phyloP scores from a whole-genome alignment of 768 basidiomycete genomes.

The Kwoniella bestiolae region DNA sequence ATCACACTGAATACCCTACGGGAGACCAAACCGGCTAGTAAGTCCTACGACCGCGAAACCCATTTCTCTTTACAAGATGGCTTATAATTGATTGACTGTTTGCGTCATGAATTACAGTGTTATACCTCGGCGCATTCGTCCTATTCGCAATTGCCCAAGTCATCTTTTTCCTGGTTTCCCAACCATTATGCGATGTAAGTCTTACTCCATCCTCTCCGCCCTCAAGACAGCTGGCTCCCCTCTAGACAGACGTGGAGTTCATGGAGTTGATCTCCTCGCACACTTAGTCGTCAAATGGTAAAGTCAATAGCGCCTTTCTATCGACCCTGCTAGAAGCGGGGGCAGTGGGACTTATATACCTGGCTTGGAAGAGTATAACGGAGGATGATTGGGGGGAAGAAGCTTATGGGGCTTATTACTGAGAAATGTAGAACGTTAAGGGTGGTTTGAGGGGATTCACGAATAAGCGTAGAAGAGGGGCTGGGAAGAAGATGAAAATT shows the following conservation, averaged over 20 bases:
- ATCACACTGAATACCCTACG: slow-evolving; percentile 76
- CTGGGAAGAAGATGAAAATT: too few relatives aligned
- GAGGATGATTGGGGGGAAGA: slow-evolving; percentile 66
- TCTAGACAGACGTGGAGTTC: too few relatives aligned
- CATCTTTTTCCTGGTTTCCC: slow-evolving; percentile 77
- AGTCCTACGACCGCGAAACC: too few relatives aligned
- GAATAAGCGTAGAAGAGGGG: too few relatives aligned
- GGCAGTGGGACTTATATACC: slow-evolving; percentile 69
- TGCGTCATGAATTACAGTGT: slow-evolving; percentile 58
- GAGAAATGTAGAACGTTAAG: neutral
- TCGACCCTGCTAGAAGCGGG: slow-evolving; percentile 82
- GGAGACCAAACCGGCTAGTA: slow-evolving; percentile 75
- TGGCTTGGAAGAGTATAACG: slow-evolving; percentile 76
- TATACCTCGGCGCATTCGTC: slow-evolving; percentile 72
- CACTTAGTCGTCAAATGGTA: slow-evolving; percentile 61
- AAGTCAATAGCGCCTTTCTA: slow-evolving; percentile 84
- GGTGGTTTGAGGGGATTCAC: too few relatives aligned
- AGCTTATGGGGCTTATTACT: slow-evolving; percentile 18
- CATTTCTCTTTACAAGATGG: too few relatives aligned
- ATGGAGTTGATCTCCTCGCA: slow-evolving; percentile 12
- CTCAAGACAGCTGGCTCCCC: too few relatives aligned
- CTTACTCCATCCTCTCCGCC: neutral
- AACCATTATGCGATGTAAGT: slow-evolving; percentile 72
- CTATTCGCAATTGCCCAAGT: slow-evolving; percentile 81
- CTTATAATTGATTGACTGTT: too few relatives aligned